These are phyloP conservation scores for Larix kaempferi DNA, from an alignment of 75 land plant genomes.

Conservation along the genomic window DNA sequence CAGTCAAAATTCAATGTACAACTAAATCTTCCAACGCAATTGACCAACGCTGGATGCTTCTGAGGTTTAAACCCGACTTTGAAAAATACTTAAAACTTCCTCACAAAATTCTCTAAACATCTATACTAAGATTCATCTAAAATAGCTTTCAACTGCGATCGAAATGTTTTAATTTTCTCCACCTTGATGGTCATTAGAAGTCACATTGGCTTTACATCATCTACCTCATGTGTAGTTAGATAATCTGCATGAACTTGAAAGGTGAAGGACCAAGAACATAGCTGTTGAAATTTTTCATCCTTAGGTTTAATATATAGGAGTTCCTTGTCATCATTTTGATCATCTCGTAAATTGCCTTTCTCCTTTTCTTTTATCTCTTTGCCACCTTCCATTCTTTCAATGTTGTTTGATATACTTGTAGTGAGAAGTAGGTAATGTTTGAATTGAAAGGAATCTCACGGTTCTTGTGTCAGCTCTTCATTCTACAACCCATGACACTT, in stretches of 20 bases:
- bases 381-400: constrained; percentile 3
- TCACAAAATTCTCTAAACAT: too few species aligned
- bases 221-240: constrained; percentile 50
- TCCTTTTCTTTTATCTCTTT: constrained; percentile 14
- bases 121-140: constrained; percentile 25
- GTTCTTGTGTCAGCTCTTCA: constrained; percentile 93
- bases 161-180: constrained; percentile 28
- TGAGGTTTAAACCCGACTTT: too few species aligned
- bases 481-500: constrained; percentile 94
- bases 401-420: constrained; percentile 47
- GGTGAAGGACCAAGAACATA: constrained; percentile 69
- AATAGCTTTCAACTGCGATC: constrained; percentile 32
- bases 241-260: constrained; percentile 50
- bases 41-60: too few species aligned
- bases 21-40: too few species aligned
- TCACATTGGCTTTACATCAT: constrained; percentile 49
- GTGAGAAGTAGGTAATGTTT: constrained; percentile 64
- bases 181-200: constrained; percentile 71
- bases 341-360: constrained; percentile 7
- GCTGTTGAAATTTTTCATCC: constrained; percentile 85
- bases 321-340: constrained; percentile 22
- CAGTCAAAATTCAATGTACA: too few species aligned
- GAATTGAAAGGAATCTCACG: constrained; percentile 63
- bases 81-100: too few species aligned
- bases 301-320: constrained; percentile 72